Percentiles rank a stretch among this genome's conserved stretches.
Conservation (phyloP, 163 green algal species). For the Prototheca stagnorum region DNA sequence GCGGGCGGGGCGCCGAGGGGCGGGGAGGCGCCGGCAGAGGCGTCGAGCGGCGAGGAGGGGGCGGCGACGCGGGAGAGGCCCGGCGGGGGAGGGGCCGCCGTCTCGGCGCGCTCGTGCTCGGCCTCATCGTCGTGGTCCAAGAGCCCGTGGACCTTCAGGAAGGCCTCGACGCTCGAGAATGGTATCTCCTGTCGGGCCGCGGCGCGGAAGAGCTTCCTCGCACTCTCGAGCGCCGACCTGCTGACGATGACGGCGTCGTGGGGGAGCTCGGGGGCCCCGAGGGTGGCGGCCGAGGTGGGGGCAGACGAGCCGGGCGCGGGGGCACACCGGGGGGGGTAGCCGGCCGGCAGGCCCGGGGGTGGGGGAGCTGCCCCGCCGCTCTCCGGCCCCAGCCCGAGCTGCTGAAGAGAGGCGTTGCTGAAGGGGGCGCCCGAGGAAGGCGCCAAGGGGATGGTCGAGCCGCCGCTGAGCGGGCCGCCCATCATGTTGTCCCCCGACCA, state of each 20-base stretch:
- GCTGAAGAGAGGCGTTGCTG: not conserved
- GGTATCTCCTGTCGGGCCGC: slow-evolving; percentile 13
- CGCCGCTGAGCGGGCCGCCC: too few relatives aligned
- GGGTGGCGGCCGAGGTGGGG: not conserved
- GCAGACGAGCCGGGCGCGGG: not conserved
- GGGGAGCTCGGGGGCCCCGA: not conserved
- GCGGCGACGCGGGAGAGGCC: too few relatives aligned
- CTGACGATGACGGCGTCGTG: slow-evolving; percentile 4
- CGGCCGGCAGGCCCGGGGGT: not conserved
- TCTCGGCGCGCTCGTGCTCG: too few relatives aligned
- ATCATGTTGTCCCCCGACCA: too few relatives aligned
- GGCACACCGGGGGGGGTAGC: not conserved
- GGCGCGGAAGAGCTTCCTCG: slow-evolving; percentile 13
- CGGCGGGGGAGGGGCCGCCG: too few relatives aligned
- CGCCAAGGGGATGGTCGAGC: too few relatives aligned
- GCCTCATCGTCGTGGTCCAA: slow-evolving; percentile 2
- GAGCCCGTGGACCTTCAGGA: slow-evolving; percentile 16
- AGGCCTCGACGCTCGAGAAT: slow-evolving; percentile 12
- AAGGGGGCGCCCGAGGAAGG: not conserved
- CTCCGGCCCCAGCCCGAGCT: not conserved
- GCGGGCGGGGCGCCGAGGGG: too few relatives aligned
- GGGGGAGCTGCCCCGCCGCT: not conserved
- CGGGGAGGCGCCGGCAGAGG: not conserved
- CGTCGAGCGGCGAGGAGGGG: not conserved
- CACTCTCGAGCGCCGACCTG: slow-evolving; percentile 10